A percentile compares a stretch with the other conserved stretches of the same genome.
These are phyloP conservation scores for Coniochaeta sp. DNA, from an alignment of 2,329 filamentous ascomycete species.

Conservation along the genomic window DNA sequence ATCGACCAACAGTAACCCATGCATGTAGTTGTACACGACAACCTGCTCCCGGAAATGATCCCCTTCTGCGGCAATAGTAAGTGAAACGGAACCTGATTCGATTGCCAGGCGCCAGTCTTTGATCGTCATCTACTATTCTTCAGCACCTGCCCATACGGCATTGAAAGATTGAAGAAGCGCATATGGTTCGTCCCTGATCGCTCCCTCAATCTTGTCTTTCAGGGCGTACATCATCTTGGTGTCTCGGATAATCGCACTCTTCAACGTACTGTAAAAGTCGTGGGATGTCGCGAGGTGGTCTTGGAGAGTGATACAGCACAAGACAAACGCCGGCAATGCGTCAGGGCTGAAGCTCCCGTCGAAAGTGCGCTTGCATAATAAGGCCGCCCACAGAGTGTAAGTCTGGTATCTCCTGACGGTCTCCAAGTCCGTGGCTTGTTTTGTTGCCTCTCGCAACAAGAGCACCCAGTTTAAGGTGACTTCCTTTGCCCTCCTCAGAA, in stretches of 20 bases:
- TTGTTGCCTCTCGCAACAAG: conserved; percentile 36
- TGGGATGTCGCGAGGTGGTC: conserved; percentile 11
- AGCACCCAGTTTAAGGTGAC: conserved; percentile 43
- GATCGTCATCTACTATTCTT: not conserved
- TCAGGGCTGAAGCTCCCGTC: not conserved
- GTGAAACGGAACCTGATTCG: not conserved
- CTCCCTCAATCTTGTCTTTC: conserved; percentile 21
- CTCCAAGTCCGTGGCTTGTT: conserved; percentile 26
- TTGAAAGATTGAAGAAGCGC: conserved; percentile 14
- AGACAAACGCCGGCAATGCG: conserved; percentile 1
- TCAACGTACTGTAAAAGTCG: not conserved
- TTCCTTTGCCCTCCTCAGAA: conserved; percentile 34
- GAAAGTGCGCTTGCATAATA: conserved; percentile 44
- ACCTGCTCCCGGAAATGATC: conserved; percentile 9
- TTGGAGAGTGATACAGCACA: conserved; percentile 17
- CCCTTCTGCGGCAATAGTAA: not conserved
- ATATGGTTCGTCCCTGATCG: conserved; percentile 20
- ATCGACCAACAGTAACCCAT: conserved; percentile 30
- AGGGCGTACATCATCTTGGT: conserved; percentile 33
- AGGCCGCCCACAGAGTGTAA: conserved; percentile 46
- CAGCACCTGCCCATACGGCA: not conserved
- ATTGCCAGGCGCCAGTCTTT: conserved; percentile 15
- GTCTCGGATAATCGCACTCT: conserved; percentile 35
- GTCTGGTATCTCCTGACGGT: conserved; percentile 27
- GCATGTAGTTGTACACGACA: conserved; percentile 26